These are phyloP conservation scores for Colletotrichum destructivum DNA, from an alignment of 2,329 filamentous ascomycete genomes.

Conservation along the genomic window DNA sequence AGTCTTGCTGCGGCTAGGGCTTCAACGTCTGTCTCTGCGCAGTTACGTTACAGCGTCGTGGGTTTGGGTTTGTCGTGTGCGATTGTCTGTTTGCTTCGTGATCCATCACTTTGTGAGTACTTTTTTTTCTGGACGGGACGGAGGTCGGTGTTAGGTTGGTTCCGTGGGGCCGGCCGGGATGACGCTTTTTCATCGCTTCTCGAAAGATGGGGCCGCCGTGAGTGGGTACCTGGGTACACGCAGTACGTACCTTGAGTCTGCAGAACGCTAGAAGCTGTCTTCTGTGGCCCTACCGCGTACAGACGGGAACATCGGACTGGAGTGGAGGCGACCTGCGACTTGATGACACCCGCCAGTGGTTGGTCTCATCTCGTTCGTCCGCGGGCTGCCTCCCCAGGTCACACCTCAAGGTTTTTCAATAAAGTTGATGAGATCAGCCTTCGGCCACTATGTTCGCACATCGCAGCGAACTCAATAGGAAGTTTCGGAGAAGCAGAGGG, in stretches of 20 bases:
- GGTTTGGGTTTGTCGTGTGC: neutral
- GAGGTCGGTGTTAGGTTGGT: slow-evolving; percentile 36
- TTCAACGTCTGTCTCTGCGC: neutral
- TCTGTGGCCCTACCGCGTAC: neutral
- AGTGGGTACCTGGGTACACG: neutral
- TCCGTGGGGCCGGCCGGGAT: slow-evolving; percentile 26
- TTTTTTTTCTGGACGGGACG: slow-evolving; percentile 26
- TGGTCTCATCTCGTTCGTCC: slow-evolving; percentile 2
- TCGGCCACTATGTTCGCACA: neutral
- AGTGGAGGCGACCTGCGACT: slow-evolving; percentile 16
- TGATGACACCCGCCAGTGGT: neutral
- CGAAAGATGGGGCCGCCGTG: neutral
- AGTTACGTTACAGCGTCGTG: neutral
- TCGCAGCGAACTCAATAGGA: neutral
- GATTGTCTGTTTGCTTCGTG: neutral
- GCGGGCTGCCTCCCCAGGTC: slow-evolving; percentile 16
- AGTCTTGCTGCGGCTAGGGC: neutral
- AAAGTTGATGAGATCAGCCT: neutral
- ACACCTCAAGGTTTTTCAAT: neutral
- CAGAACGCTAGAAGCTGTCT: slow-evolving; percentile 22
- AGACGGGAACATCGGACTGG: slow-evolving; percentile 36
- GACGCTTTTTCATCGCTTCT: slow-evolving; percentile 11
- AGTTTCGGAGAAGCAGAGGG: neutral
- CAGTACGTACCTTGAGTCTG: slow-evolving; percentile 5
- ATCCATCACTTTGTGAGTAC: neutral